Base-by-base conservation (phyloP, 805 yeast species). In the Monosporozyma aquatica region DNA sequence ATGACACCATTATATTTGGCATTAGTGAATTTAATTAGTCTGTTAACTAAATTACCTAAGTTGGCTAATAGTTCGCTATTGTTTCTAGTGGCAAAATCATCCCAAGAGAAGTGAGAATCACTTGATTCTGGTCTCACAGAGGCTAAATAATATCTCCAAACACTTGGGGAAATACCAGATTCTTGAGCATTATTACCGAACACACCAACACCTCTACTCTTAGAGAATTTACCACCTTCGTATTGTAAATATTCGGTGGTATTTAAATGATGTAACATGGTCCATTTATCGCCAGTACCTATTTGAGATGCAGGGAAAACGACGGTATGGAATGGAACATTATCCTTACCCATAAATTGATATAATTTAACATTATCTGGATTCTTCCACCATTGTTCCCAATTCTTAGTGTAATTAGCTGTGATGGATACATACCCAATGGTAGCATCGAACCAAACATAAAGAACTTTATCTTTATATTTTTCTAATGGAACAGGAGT, bases 311-410 rank as follows among this genome's bases (percentile, higher is more conserved):
- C 80, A 46, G 99, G 99, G 87, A 90, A 92, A 43, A 92, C 95
- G 43, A 92, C 98, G 1, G 96, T 83, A 62, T 92, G 99, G 86
- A 92, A 92, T 25, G 97, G 97, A 56, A 89, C 97, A 60, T 92
- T 92, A 66, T 92, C 99, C 65, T 92, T 92, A 66, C 99, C 99
- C 99, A 92, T 92, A 65, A 92, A 92, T 70, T 92, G 99, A 64
- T 85, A 87, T 52, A 92, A 70, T 51, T 83, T 67, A 49, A 92
- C 96, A 48, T 87, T 63, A 42, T 87, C 87, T n/a, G 95, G 95
- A 58, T 83, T 72, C 55, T 76, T 78, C 99, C 99, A 92, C 98
- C 98, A 90, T 53, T 76, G 61, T 55, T 74, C 68, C 97, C 97
- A 90, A 36, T 68, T 68, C 34, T 72, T 64, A 14, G 87, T 79